Percentiles rank a stretch among this genome's conserved stretches.
These are phyloP conservation scores for Lichtheimia ramosa DNA, from an alignment of 371 early-diverging fungal genomes.

Conservation along the genomic window DNA sequence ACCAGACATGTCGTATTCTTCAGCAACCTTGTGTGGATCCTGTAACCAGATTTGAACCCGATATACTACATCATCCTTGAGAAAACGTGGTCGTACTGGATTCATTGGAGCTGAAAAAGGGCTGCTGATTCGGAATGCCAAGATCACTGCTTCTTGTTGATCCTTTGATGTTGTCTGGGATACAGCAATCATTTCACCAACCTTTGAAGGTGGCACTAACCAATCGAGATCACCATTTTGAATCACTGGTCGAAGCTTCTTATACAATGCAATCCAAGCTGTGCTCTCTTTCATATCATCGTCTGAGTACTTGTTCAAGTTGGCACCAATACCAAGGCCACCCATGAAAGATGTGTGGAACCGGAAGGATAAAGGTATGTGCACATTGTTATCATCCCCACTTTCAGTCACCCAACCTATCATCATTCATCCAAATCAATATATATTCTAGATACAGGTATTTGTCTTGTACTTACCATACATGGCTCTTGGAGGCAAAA, in stretches of 20 bases:
- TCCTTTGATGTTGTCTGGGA: constrained; percentile 22
- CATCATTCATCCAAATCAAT: not conserved
- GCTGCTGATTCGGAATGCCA: constrained; percentile 29
- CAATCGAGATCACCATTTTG: constrained; percentile 35
- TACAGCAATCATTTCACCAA: constrained; percentile 9
- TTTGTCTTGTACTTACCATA: constrained; percentile 6
- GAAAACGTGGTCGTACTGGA: constrained; percentile 20
- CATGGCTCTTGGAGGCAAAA: constrained; percentile 35
- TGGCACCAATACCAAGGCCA: constrained; percentile 31
- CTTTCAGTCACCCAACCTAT: constrained; percentile 33
- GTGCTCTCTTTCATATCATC: constrained; percentile 15
- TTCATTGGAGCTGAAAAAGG: constrained; percentile 28
- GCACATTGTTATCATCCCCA: constrained; percentile 12
- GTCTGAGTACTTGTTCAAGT: constrained; percentile 16
- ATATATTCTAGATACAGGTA: not conserved
- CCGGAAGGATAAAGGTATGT: constrained; percentile 35
- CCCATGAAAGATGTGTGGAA: constrained; percentile 45
- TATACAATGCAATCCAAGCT: constrained; percentile 39
- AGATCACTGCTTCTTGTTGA: constrained; percentile 23
- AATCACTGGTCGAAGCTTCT: constrained; percentile 23
- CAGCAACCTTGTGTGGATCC: constrained; percentile 18
- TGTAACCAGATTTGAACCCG: constrained; percentile 18
- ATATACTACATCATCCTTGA: constrained; percentile 17
- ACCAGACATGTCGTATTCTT: constrained; percentile 21
- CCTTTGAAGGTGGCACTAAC: constrained; percentile 23